These are phyloP conservation scores for Fragaria vesca DNA, from an alignment of 306 rosid species.

Conservation along the genomic window DNA sequence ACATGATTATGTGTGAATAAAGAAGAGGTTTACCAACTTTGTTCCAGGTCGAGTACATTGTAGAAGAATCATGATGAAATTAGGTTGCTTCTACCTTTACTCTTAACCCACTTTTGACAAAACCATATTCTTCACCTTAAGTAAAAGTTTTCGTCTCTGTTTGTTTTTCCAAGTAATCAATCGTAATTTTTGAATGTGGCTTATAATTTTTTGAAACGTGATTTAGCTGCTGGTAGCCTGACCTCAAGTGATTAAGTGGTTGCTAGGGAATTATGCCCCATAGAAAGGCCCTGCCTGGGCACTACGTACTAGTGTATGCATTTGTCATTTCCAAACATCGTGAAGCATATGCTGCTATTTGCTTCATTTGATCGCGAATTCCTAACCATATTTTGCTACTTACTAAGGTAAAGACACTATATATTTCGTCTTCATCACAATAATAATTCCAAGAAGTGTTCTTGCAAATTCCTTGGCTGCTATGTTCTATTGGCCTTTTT, in stretches of 20 bases:
- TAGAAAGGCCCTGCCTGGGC: too few relatives aligned
- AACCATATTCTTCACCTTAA: not conserved
- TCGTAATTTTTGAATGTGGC: too few relatives aligned
- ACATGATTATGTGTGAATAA: not conserved
- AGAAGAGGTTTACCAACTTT: not conserved
- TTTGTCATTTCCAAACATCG: too few relatives aligned
- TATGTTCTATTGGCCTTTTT: not conserved
- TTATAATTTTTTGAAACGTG: too few relatives aligned
- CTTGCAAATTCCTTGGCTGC: not conserved
- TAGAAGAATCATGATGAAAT: not conserved
- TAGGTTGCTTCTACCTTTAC: not conserved
- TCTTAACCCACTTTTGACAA: not conserved
- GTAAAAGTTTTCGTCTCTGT: not conserved
- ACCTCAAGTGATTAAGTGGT: too few relatives aligned
- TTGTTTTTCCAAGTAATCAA: too few relatives aligned
- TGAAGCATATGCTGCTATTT: too few relatives aligned
- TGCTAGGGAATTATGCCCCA: too few relatives aligned
- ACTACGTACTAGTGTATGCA: too few relatives aligned
- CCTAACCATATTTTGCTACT: not conserved
- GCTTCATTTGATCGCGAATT: not conserved
- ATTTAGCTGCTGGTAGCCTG: too few relatives aligned
- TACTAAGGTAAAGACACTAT: not conserved
- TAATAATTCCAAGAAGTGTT: not conserved
- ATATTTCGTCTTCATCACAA: not conserved
- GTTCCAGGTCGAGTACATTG: not conserved